These are phyloP conservation scores for Musa itinerans DNA, from an alignment of 176 grass and related monocot genomes.

Conservation along the genomic window DNA sequence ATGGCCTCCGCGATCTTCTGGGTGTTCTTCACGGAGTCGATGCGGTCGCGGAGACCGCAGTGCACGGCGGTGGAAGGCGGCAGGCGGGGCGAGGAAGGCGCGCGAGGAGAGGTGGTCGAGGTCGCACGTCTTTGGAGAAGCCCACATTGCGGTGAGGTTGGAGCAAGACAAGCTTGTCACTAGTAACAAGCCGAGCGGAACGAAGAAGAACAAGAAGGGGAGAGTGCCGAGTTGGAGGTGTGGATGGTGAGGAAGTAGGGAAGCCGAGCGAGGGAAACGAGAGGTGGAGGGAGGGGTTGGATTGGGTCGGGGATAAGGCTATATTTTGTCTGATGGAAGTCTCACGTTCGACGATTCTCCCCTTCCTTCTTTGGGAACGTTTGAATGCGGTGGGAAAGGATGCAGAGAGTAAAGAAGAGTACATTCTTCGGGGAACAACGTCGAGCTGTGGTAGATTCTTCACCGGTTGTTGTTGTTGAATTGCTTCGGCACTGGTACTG, in stretches of 20 bases:
- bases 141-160: background rate
- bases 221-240: background rate
- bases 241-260: background rate
- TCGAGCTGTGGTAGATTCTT: too few species aligned
- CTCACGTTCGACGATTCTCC: background rate
- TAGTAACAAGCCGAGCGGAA: background rate
- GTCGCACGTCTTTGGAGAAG: background rate
- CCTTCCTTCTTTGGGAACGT: background rate
- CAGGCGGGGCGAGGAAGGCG: background rate
- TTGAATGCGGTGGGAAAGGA: background rate
- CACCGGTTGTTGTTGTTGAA: too few species aligned
- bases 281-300: background rate
- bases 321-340: background rate
- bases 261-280: background rate
- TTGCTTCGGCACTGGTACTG: too few species aligned
- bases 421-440: background rate
- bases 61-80: background rate
- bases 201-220: background rate
- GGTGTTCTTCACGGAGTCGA: conserved; percentile 7
- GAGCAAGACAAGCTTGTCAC: background rate
- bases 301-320: conserved; percentile 2
- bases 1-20: conserved; percentile 12
- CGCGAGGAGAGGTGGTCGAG: background rate
- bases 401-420: background rate
- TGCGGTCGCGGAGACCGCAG: conserved; percentile 1